phyloP scores from a whole-genome alignment of 495 filamentous ascomycete species.

The Bacidia gigantensis region DNA sequence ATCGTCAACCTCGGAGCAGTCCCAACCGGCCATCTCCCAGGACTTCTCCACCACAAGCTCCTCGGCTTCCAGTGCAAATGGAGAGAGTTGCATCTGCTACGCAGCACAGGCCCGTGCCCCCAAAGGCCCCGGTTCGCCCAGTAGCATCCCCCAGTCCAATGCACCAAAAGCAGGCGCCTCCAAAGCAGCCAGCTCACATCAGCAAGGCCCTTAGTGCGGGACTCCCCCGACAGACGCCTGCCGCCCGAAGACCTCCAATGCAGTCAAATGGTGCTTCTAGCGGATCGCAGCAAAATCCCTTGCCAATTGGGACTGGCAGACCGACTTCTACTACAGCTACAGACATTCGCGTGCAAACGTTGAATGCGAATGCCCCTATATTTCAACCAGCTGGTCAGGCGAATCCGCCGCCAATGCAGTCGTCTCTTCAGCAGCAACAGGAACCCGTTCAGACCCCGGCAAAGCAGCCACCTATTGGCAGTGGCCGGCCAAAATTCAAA shows the following conservation, averaged over 20 bases:
- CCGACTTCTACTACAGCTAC: neutral
- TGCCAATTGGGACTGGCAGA: neutral
- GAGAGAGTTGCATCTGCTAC: neutral
- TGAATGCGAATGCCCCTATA: conserved; percentile 5
- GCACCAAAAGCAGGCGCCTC: neutral
- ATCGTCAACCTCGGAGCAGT: conserved; percentile 1
- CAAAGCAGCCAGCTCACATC: neutral
- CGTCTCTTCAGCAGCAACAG: neutral
- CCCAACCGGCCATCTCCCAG: conserved; percentile 4
- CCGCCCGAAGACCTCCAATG: neutral
- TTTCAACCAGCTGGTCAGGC: conserved; percentile 1
- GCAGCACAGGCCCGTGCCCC: neutral
- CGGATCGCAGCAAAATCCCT: neutral
- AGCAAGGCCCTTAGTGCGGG: neutral
- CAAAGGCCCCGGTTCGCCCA: neutral
- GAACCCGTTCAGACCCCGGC: neutral
- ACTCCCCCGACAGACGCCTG: neutral
- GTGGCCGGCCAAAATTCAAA: conserved; percentile 31
- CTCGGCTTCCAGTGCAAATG: neutral
- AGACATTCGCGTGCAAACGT: neutral
- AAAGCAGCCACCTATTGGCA: conserved; percentile 16
- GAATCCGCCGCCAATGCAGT: neutral
- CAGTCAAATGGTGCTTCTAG: neutral
- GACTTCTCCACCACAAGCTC: neutral
- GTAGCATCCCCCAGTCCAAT: neutral